Evolutionary conservation across 305 asterid species (phyloP), one percentile per base, ranked within the genome.

Genomic region (Fraxinus baroniana): DNA sequence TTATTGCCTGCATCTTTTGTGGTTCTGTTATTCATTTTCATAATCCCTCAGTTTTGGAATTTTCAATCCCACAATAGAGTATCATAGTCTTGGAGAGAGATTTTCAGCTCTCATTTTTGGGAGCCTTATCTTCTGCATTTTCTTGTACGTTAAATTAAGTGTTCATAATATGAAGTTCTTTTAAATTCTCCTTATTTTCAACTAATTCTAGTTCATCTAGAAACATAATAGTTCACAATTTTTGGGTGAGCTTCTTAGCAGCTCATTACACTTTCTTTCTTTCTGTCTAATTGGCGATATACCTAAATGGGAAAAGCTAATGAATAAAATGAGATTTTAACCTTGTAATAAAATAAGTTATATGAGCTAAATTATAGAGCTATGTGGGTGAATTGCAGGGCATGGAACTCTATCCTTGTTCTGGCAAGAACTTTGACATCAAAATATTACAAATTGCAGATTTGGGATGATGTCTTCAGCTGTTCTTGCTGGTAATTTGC

Each of bases 391-490:
- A 78, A 78, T 83, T 86, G 60, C 92, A 95, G 99, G 99, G 99
- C 78, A 95, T 93, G 99, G 99, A 95, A 86, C 88, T 95, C 76
- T 95, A 95, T 91, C 99, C 99, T 82, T 97, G 99, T 70, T 92
- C 94, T 77, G 99, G 99, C 84, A 93, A 90, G 90, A 87, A 90
- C 92, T 94, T 95, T 80, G 99, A 95, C 83, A 92, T 95, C 89
- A 95, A 95, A 87, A 98, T 95, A 72, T 95, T 95, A 95, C 99
- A 46, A 95, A 95, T 86, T 95, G 99, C 87, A 89, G 99, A 87
- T 95, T 95, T 79, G 99, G 99, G 84, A 95, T 95, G 99, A 95
- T 95, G 95, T 92, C 98, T 62, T 95, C 98, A 98, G 99, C 94
- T 70, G 97, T 95, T 87, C 98, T 95, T 86, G 92, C 98, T 52